Conservation (phyloP, 371 early-diverging fungal genomes). For the Synchytrium microbalum region DNA sequence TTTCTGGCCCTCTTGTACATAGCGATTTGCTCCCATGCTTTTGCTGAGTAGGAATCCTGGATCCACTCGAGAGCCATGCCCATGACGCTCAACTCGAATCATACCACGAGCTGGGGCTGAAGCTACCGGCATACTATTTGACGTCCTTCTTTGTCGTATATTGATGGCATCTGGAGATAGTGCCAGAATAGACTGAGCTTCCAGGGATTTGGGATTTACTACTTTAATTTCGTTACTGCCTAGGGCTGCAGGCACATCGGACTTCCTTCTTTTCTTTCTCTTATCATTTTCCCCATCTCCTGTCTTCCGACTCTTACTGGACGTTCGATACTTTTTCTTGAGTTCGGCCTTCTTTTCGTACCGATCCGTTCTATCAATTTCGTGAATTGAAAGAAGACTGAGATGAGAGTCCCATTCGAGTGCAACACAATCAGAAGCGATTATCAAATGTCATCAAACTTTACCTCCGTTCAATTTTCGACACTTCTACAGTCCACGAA, state of each 20-base stretch:
- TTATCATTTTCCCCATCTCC: background rate
- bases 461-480: constrained; percentile 29
- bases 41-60: background rate
- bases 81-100: background rate
- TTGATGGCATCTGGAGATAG: background rate
- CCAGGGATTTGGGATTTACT: background rate
- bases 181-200: too few species aligned
- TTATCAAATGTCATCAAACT: too few species aligned
- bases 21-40: background rate
- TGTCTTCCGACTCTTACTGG: background rate
- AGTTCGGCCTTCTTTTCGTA: constrained; percentile 38
- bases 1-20: too few species aligned
- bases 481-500: constrained; percentile 32
- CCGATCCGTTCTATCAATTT: constrained; percentile 39
- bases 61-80: background rate
- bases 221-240: background rate
- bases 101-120: background rate
- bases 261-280: background rate
- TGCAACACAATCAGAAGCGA: too few species aligned
- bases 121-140: background rate
- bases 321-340: constrained; percentile 21
- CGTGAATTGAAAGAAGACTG: too few species aligned
- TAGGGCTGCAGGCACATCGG: background rate
- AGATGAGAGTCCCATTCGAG: too few species aligned
- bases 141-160: background rate